Base-by-base conservation (phyloP, 257 asterid species). In the Solanum piurae region DNA sequence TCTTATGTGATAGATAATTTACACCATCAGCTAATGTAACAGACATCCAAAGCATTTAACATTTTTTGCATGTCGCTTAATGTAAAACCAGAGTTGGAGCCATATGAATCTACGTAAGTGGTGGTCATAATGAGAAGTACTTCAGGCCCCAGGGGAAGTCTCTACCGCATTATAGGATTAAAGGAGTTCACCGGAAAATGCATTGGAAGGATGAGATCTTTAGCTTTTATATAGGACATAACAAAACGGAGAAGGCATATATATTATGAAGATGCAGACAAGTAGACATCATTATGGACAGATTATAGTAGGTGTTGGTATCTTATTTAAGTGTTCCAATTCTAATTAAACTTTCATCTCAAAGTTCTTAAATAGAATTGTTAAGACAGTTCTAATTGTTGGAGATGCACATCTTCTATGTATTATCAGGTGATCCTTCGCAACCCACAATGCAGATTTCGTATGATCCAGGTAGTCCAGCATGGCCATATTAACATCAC, bases 1-100 rank as follows among this genome's bases (percentile, higher is more conserved):
- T 95, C 99, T 97, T 92, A 90, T 91, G 91, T 86, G 89, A 92
- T 73, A 86, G 88, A 89, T 91, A 84, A 83, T 85, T 89, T 71
- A 91, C 88, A 91, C 79, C 83, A 91, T 86, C 69, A 55, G 76
- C 88, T 82, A 83, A 25, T 72, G 73, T 55, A 92, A 85, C 21
- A 82, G 16, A 49, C 44, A 49, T 16, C 18, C 86, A 82, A 27
- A 82, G 69, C 68, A 82, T 82, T 38, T 69, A 74, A 82, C 86
- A 86, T 40, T 10, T 86, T 77, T 84, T 83, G 79, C 87, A 76
- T 29, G 42, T 12, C 40, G 44, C 46, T 69, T 84, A 38, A 86
- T 55, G 38, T 86, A 46, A 69, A 29, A 42, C 25, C 33, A 44
- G 21, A 72, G 37, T 4, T 34, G 44, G 25, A 52, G 58, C 75